phyloP scores from a whole-genome alignment of 1,139 yeast genomes.

The Candida anutae region DNA sequence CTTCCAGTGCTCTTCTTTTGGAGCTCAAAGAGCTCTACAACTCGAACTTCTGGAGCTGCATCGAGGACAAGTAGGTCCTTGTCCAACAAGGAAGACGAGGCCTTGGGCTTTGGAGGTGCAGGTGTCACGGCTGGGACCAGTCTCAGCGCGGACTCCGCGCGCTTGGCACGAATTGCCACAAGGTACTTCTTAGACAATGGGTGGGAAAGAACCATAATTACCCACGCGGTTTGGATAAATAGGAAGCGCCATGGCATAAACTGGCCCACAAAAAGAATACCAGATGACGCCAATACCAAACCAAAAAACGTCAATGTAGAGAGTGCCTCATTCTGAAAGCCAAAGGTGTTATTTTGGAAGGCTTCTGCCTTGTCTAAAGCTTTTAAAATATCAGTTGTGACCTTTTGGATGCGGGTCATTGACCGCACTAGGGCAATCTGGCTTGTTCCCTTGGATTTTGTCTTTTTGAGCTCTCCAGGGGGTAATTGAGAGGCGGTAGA shows the following conservation, averaged over 20 bases:
- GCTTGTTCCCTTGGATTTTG: slow-evolving; percentile 18
- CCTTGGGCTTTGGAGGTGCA: slow-evolving; percentile 9
- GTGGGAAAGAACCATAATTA: slow-evolving; percentile 39
- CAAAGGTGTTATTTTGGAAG: slow-evolving; percentile 57
- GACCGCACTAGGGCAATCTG: slow-evolving; percentile 43
- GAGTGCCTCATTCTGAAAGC: slow-evolving; percentile 61
- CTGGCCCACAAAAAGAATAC: slow-evolving; percentile 47
- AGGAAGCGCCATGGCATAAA: slow-evolving; percentile 56
- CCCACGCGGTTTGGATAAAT: slow-evolving; percentile 54
- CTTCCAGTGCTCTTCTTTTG: slow-evolving; percentile 59
- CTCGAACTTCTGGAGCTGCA: slow-evolving; percentile 51
- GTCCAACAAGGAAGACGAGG: slow-evolving; percentile 18
- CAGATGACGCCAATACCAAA: slow-evolving; percentile 24
- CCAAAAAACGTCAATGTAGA: slow-evolving; percentile 50
- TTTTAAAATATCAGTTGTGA: slow-evolving; percentile 49
- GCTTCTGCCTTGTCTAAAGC: slow-evolving; percentile 47
- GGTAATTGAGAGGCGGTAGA: slow-evolving; percentile 6
- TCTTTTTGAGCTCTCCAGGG: slow-evolving; percentile 12
- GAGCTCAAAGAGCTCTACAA: slow-evolving; percentile 71
- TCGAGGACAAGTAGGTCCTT: slow-evolving; percentile 54
- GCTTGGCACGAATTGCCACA: slow-evolving; percentile 7
- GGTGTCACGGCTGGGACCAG: neutral
- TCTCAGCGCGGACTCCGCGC: slow-evolving; percentile 1
- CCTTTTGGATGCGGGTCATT: slow-evolving; percentile 55
- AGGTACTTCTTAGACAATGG: slow-evolving; percentile 42